Conservation (phyloP, 257 asterid genomes). For the Solanum corneliomulleri region DNA sequence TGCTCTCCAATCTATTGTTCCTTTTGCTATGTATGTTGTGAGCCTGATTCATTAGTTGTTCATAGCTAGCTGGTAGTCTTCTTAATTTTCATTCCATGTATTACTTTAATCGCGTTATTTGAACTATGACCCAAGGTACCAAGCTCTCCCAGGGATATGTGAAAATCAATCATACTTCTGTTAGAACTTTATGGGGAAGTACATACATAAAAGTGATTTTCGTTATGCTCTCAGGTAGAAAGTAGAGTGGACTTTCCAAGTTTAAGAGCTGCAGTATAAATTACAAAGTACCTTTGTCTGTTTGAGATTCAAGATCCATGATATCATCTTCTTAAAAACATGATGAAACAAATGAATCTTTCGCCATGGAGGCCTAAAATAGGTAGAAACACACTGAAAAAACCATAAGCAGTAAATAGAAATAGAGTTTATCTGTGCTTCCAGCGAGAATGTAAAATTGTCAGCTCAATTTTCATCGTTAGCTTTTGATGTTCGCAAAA, state of each 20-base stretch:
- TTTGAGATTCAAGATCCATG: background rate
- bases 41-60: background rate
- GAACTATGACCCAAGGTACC: background rate
- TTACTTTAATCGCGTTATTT: background rate
- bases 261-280: background rate
- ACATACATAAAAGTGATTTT: background rate
- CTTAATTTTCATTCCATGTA: background rate
- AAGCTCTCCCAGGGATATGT: background rate
- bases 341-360: background rate
- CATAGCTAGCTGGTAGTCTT: background rate
- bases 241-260: background rate
- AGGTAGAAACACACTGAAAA: background rate
- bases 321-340: background rate
- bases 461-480: background rate
- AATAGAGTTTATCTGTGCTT: background rate
- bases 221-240: background rate
- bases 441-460: background rate
- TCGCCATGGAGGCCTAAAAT: background rate
- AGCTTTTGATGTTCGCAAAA: background rate
- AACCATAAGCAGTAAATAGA: background rate
- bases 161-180: background rate
- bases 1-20: background rate
- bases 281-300: background rate
- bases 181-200: background rate
- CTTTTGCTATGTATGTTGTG: background rate